Base-by-base conservation (phyloP, 768 basidiomycete species). In the Atractiella rhizophila region DNA sequence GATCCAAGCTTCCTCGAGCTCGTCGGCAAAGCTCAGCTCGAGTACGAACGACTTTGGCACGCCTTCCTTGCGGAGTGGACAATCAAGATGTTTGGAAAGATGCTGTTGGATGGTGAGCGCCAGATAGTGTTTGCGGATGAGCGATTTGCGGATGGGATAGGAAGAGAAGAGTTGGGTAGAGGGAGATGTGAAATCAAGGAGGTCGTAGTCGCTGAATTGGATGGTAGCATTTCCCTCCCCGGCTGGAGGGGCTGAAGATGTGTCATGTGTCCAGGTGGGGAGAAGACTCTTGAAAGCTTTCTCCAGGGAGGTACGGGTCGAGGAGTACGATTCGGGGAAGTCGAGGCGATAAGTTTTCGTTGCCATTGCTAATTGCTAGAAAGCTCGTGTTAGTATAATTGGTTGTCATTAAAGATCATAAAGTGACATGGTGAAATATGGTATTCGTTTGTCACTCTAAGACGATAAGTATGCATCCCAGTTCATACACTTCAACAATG, bases 121-220 rank as follows among this genome's bases (percentile, higher is more conserved):
- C 3, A 98, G 66, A 55, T 75, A 85, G 54, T 91, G 82, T 58
- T 96, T 96, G 40, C 91, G 70, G 48, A 96, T 96, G 40, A 98
- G 66, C 27, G 76, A 74, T 58, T 96, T 13, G 4, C 25, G 5
- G 35, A 42, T 13, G 25, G 5, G 16, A 3, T 29, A n/a, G 21
- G 21, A 26, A 20, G 19, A 16, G 9, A 13, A 31, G 25, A 44
- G 13, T 12, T 7, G 7, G 23, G 16, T 16, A 5, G 23, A 8
- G 18, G 18, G n/a, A 9, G 18, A 23, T 18, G 15, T 21, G 8
- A 26, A 27, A 21, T 39, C 35, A 7, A 47, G 21, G 12, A 12
- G n/a, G 35, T 48, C 46, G 30, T 48, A 48, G 39, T 48, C 46
- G 10, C 29, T 24, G 39, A 38, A 48, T 28, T 48, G 46, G 5